Base-by-base conservation (phyloP, 192 early-diverging fungal species). In the Coemansia sp. region DNA sequence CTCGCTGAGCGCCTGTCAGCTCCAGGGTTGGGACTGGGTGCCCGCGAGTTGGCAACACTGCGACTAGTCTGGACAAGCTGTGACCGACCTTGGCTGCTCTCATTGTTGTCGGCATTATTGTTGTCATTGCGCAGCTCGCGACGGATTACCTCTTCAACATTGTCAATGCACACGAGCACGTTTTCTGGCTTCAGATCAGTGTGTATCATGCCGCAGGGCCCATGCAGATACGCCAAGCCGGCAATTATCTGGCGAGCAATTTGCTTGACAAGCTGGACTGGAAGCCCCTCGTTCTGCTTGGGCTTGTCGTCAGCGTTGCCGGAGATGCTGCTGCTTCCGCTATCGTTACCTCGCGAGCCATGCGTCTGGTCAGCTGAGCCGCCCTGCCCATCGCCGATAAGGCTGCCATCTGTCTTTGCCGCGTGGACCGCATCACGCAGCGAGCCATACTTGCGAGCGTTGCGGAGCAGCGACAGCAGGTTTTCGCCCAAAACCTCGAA, bases 101-200 rank as follows among this genome's bases (percentile, higher is more conserved):
- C 47, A n/a, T 52, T n/a, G 39, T 3, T 17, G 18, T 11, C 21
- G 17, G 59, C 42, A 25, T 15, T 22, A 18, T 15, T 37, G 12
- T 39, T 40, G 44, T 80, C 71, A 33, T 45, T 62, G 45, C 59
- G 48, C 33, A 75, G 71, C 63, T 82, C 65, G 24, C 53, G 74
- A 50, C 80, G 77, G 23, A 95, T 80, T 4, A 90, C 85, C 8
- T 89, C 82, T 22, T 93, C 91, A 2, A 95, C 91, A 57, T 96
- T 82, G 41, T 87, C 87, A 30, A 98, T 85, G 57, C 90, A 92
- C n/a, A 95, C 89, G 8, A 98, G 82, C 5, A 96, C 89, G 68
- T 98, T 98, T 73, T 98, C 96, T 11, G 95, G 96, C 62, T 99
- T 99, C 40, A 99, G 69, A 71, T 99, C 96, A 0, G 96, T 99